These are phyloP conservation scores for Parathielavia appendiculata DNA, from an alignment of 495 filamentous ascomycete species.

Conservation along the genomic window DNA sequence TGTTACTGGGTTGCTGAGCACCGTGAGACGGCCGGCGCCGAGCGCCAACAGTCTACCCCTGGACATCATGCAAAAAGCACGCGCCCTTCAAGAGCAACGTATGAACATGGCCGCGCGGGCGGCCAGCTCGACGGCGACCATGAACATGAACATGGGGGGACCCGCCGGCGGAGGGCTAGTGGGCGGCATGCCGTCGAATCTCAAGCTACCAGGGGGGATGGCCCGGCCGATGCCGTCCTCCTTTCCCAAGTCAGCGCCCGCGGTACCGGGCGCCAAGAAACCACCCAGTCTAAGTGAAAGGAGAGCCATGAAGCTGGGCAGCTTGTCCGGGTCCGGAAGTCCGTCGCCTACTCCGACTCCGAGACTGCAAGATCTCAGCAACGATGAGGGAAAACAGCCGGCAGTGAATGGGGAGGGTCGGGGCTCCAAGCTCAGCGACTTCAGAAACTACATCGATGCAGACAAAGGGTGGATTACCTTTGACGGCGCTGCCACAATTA, in stretches of 20 bases:
- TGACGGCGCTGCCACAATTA: slow-evolving; percentile 85
- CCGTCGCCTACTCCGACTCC: slow-evolving; percentile 29
- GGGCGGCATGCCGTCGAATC: slow-evolving; percentile 37
- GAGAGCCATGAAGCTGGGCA: slow-evolving; percentile 42
- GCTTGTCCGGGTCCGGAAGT: slow-evolving; percentile 27
- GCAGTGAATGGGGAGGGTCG: slow-evolving; percentile 35
- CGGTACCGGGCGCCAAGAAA: slow-evolving; percentile 31
- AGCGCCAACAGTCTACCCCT: slow-evolving; percentile 58
- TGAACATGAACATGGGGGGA: slow-evolving; percentile 12
- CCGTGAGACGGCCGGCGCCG: slow-evolving; percentile 36
- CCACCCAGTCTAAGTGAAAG: slow-evolving; percentile 35
- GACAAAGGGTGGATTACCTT: slow-evolving; percentile 89
- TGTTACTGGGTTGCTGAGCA: slow-evolving; percentile 74
- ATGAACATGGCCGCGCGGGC: slow-evolving; percentile 25
- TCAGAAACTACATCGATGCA: slow-evolving; percentile 84
- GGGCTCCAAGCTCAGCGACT: slow-evolving; percentile 79
- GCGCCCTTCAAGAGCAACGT: slow-evolving; percentile 46
- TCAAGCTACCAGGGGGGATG: slow-evolving; percentile 41
- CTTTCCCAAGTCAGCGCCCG: slow-evolving; percentile 47
- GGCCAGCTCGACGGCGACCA: slow-evolving; percentile 6
- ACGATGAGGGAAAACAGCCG: slow-evolving; percentile 18
- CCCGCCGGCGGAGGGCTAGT: slow-evolving; percentile 1
- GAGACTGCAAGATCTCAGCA: slow-evolving; percentile 30
- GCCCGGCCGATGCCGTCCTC: slow-evolving; percentile 39
- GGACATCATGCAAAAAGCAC: slow-evolving; percentile 78